phyloP scores from a whole-genome alignment of 768 basidiomycete genomes.

The Lentinula sp. region DNA sequence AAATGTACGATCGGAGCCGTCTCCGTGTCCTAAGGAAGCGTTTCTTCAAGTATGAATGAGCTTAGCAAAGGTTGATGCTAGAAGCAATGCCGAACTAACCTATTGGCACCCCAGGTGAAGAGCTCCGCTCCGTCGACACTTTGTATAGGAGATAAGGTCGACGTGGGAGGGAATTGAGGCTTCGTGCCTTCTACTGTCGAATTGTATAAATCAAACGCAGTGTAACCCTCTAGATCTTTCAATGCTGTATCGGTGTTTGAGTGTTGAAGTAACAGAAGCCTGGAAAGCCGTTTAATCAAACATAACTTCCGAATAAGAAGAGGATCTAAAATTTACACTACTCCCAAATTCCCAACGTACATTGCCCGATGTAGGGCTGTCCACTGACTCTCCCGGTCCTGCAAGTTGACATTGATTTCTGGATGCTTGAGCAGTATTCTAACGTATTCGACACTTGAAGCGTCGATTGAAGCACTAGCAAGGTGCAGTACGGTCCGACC shows the following conservation, averaged over 20 bases:
- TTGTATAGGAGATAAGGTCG: neutral
- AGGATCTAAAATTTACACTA: conserved; percentile 35
- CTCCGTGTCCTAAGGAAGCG: conserved; percentile 80
- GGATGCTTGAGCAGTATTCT: conserved; percentile 72
- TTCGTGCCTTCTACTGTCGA: conserved; percentile 76
- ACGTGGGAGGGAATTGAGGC: conserved; percentile 25
- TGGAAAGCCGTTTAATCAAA: conserved; percentile 25
- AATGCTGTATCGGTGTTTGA: conserved; percentile 63
- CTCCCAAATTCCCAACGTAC: conserved; percentile 71
- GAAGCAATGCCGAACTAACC: conserved; percentile 1
- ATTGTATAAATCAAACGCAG: conserved; percentile 91
- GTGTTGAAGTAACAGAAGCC: conserved; percentile 69
- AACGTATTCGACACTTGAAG: conserved; percentile 68
- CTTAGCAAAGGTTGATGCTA: neutral
- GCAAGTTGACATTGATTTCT: conserved; percentile 69
- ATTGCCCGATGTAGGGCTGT: conserved; percentile 86
- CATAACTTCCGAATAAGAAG: conserved; percentile 4
- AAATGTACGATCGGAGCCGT: conserved; percentile 67
- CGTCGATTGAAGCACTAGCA: conserved; percentile 59
- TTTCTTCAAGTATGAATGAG: conserved; percentile 45
- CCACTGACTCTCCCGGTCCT: conserved; percentile 85
- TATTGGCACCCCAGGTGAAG: conserved; percentile 37
- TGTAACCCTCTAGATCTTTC: conserved; percentile 86
- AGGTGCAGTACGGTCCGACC: conserved; percentile 82
- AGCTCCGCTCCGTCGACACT: conserved; percentile 43